Conservation (phyloP, 2,329 filamentous ascomycete genomes). For the Nemania abortiva region DNA sequence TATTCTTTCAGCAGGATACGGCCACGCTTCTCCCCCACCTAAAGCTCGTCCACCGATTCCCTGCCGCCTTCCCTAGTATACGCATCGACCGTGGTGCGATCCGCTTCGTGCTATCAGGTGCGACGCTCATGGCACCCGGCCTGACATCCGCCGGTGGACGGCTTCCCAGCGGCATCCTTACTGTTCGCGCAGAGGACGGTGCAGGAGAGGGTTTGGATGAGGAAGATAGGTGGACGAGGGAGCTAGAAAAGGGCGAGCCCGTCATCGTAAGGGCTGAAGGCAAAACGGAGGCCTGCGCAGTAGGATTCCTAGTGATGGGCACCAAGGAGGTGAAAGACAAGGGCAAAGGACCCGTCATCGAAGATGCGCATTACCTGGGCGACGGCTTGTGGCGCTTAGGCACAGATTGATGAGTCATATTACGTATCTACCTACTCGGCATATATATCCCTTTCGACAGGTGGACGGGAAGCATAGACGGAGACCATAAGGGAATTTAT, state of each 20-base stretch:
- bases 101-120: constrained; percentile 92
- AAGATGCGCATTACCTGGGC: constrained; percentile 92
- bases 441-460: neutral
- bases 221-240: constrained; percentile 68
- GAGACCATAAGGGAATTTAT: neutral
- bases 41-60: constrained; percentile 89
- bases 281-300: constrained; percentile 89
- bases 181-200: constrained; percentile 50
- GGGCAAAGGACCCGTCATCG: constrained; percentile 93
- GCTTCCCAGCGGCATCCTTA: constrained; percentile 67
- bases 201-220: constrained; percentile 43
- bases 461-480: neutral
- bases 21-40: constrained; percentile 88
- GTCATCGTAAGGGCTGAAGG: constrained; percentile 94
- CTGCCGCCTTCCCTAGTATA: constrained; percentile 82
- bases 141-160: constrained; percentile 86
- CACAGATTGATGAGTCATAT: constrained; percentile 27
- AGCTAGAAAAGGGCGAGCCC: constrained; percentile 82
- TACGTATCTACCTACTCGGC: constrained; percentile 14
- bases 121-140: constrained; percentile 95
- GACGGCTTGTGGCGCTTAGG: constrained; percentile 91
- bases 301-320: constrained; percentile 84
- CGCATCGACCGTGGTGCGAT: constrained; percentile 96
- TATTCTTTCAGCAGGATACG: constrained; percentile 90
- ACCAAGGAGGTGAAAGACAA: constrained; percentile 94